phyloP scores from a whole-genome alignment of 495 filamentous ascomycete genomes.

The Neurospora sp. region DNA sequence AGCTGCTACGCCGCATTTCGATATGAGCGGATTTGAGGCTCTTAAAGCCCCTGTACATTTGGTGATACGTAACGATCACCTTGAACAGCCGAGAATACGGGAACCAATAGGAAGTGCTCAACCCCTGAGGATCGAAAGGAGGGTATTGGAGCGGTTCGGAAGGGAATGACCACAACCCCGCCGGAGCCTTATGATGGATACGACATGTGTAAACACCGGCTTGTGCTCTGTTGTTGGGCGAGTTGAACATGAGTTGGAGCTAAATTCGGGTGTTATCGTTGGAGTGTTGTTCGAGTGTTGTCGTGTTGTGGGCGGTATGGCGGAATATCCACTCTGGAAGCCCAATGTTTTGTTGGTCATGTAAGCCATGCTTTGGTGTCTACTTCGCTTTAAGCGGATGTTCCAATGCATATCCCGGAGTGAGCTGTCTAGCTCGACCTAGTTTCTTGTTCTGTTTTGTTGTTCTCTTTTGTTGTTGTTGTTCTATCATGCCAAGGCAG shows the following conservation, averaged over 20 bases:
- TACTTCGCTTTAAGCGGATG: background rate
- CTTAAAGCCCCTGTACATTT: background rate
- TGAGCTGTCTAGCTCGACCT: background rate
- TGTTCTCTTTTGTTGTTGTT: background rate
- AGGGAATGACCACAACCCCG: too few relatives aligned
- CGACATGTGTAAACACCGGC: background rate
- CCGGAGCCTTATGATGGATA: background rate
- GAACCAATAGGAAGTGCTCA: background rate
- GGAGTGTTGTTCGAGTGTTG: too few relatives aligned
- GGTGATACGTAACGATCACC: background rate
- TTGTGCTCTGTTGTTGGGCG: background rate
- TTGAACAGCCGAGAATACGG: background rate
- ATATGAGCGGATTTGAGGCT: background rate
- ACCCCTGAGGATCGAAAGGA: background rate
- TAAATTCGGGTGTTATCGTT: too few relatives aligned
- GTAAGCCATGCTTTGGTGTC: too few relatives aligned
- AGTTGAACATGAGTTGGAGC: too few relatives aligned
- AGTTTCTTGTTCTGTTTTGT: background rate
- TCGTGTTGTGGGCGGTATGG: too few relatives aligned
- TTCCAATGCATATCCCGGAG: background rate
- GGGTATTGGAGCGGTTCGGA: background rate
- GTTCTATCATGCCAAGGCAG: background rate
- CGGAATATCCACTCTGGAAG: background rate
- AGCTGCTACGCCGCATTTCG: background rate
- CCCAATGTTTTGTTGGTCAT: background rate